A percentile compares a stretch with the other conserved stretches of the same genome.
Evolutionary conservation across 495 filamentous ascomycete species (phyloP).

Genomic region (Recurvomyces mirabilis): DNA sequence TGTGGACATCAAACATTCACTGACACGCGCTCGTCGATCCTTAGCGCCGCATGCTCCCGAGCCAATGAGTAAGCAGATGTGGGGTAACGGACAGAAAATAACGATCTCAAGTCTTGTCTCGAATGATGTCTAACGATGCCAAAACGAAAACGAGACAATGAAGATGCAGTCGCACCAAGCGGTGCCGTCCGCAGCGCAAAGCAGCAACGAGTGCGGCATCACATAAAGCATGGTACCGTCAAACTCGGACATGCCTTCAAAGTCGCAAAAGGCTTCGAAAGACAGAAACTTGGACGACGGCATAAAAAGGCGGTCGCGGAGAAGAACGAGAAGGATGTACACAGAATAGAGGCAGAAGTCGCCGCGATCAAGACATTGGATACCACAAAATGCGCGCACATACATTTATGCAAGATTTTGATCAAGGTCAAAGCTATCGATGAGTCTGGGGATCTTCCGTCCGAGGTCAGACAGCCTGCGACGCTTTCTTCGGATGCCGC

Average conservation of each 20-base stretch:
- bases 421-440: slow-evolving; percentile 59
- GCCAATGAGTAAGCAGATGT: too few relatives aligned
- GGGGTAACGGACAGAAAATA: too few relatives aligned
- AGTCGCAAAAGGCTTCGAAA: slow-evolving; percentile 72
- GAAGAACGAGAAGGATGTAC: slow-evolving; percentile 28
- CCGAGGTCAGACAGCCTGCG: slow-evolving; percentile 23
- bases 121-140: too few relatives aligned
- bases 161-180: neutral
- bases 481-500: slow-evolving; percentile 38
- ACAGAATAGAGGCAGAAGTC: slow-evolving; percentile 60
- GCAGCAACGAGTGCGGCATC: slow-evolving; percentile 8
- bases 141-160: slow-evolving; percentile 18
- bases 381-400: slow-evolving; percentile 49
- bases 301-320: slow-evolving; percentile 49
- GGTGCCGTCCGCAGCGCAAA: neutral
- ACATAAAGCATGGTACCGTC: slow-evolving; percentile 5
- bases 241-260: slow-evolving; percentile 36
- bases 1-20: too few relatives aligned
- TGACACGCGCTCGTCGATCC: too few relatives aligned
- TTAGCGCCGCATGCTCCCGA: too few relatives aligned
- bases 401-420: slow-evolving; percentile 66
- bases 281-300: slow-evolving; percentile 73
- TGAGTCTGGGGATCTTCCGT: slow-evolving; percentile 37
- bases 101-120: too few relatives aligned
- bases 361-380: slow-evolving; percentile 64